A percentile compares a stretch with the other conserved stretches of the same genome.
These are phyloP conservation scores for Podaxis sp. DNA, from an alignment of 768 basidiomycete species.

Conservation along the genomic window DNA sequence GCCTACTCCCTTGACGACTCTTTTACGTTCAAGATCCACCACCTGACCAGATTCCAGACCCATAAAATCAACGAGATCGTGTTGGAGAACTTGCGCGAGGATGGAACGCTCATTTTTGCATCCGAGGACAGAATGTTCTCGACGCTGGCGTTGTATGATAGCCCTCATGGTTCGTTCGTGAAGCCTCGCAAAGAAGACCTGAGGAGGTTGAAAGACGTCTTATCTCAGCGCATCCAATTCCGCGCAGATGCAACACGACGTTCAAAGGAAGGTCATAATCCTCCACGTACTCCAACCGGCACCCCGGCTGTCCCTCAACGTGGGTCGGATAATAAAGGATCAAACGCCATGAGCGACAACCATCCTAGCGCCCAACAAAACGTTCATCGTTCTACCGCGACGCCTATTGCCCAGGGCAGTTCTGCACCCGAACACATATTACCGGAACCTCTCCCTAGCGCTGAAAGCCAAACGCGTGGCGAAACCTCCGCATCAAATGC, in stretches of 20 bases:
- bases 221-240: neutral
- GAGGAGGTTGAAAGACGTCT: neutral
- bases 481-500: neutral
- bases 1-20: neutral
- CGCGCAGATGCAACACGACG: neutral
- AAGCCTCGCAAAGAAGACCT: neutral
- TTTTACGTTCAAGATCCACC: slow-evolving; percentile 31
- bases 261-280: neutral
- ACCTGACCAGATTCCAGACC: slow-evolving; percentile 27
- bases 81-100: slow-evolving; percentile 22
- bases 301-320: too few species aligned
- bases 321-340: too few species aligned
- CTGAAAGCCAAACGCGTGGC: neutral
- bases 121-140: slow-evolving; percentile 24
- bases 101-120: slow-evolving; percentile 27
- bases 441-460: neutral
- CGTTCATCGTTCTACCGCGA: too few species aligned
- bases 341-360: too few species aligned
- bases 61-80: slow-evolving; percentile 29
- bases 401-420: too few species aligned
- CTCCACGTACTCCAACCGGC: neutral
- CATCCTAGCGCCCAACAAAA: too few species aligned
- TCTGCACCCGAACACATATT: neutral
- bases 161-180: neutral
- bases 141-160: slow-evolving; percentile 21